phyloP scores from a whole-genome alignment of 192 early-diverging fungal genomes.

The Endogone sp. region DNA sequence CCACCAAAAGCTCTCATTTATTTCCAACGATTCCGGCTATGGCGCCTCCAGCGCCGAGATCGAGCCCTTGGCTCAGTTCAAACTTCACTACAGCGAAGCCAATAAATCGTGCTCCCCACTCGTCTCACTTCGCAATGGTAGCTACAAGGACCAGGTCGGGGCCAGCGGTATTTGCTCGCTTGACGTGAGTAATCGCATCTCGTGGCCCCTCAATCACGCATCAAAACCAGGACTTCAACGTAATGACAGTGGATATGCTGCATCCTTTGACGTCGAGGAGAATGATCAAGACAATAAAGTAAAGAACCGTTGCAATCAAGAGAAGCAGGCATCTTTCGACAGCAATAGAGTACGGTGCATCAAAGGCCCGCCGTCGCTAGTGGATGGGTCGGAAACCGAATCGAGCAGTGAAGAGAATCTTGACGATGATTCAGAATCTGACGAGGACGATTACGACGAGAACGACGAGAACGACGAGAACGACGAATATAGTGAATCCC shows the following conservation, averaged over 20 bases:
- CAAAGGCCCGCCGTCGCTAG: neutral
- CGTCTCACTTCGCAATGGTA: neutral
- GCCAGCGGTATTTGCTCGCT: neutral
- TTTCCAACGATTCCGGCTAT: neutral
- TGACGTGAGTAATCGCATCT: neutral
- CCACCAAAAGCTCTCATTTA: neutral
- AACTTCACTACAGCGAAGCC: neutral
- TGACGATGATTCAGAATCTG: neutral
- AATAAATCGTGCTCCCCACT: neutral
- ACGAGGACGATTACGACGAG: neutral
- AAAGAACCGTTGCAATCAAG: neutral
- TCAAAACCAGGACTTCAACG: neutral
- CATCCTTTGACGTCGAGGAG: neutral
- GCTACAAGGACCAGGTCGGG: neutral
- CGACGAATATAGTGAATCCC: neutral
- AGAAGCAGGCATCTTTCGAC: neutral
- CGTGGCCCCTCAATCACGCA: neutral
- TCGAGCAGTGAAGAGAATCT: no score
- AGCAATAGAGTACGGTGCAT: neutral
- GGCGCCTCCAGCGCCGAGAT: neutral
- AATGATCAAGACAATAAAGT: neutral
- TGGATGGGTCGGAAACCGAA: neutral
- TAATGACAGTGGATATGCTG: neutral
- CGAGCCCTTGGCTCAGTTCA: neutral
- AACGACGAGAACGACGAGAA: neutral